Evolutionary conservation across 73 alveolate species (phyloP), one percentile per base, ranked within the genome.

Genomic region (Blepharisma stoltei): DNA sequence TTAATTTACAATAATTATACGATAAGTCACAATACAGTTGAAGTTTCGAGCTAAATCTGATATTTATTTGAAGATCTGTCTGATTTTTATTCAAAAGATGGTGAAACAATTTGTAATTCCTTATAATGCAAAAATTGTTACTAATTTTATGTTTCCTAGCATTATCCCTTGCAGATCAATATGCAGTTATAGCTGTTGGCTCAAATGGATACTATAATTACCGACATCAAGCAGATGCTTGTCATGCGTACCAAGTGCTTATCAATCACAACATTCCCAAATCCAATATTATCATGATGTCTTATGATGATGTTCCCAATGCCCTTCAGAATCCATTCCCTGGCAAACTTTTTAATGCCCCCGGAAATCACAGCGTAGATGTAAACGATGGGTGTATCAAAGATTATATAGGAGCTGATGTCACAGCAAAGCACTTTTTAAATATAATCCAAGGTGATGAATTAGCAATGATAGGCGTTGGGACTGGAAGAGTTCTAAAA

Each of bases 181-280:
- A 89, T 91, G 99, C 98, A 9, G 98, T 94, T 77, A 79, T 96
- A 47, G 98, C 94, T 20, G 98, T 98, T 41, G 99, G 99, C 21
- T 96, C 99, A 21, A 88, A 90, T 69, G 94, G 97, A 55, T 97
- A 76, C 91, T 41, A 89, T 78, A 97, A 97, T 92, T 97, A 97
- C 84, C 85, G 99, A 45, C 99, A 97, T 85, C 97, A 97, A 84
- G 93, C 99, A 48, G 99, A 97, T 83, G 91, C 95, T 69, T 97
- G 99, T 89, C 99, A 97, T 78, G 97, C 98, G 54, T 97, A 97
- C 80, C 97, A 95, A 67, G 83, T 93, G 60, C 78, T 95, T 71
- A 55, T 83, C n/a, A 80, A 76, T 78, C 86, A 92, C 44, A 99
- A 98, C 37, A 86, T 92, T 20, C 88, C 93, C 7, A 97, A 95